phyloP scores from a whole-genome alignment of 345 rosid genomes.

The Lumnitzera littorea region DNA sequence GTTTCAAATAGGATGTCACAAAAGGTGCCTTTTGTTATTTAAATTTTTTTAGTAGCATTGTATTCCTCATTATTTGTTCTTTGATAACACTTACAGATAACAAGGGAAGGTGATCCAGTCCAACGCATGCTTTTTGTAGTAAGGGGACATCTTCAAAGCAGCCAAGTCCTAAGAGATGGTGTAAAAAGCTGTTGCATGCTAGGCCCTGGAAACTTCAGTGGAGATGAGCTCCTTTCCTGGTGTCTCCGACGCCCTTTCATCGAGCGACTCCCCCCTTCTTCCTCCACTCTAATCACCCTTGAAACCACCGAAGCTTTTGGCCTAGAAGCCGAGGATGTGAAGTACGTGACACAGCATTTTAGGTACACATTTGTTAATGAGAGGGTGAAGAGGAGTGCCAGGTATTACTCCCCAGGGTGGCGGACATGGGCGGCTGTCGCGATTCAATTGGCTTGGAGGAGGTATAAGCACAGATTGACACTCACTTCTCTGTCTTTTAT shows the following conservation, averaged over 20 bases:
- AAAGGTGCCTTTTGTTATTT: background rate
- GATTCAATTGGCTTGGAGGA: conserved; percentile 90
- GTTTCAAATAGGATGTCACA: too few relatives aligned
- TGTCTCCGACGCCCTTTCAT: conserved; percentile 84
- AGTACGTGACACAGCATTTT: conserved; percentile 92
- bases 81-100: conserved; percentile 36
- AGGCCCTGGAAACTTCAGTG: conserved; percentile 96
- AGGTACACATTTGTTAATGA: conserved; percentile 93
- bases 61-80: background rate
- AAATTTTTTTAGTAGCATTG: background rate
- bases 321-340: conserved; percentile 79
- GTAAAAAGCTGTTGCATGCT: conserved; percentile 92
- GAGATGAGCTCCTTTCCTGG: conserved; percentile 95
- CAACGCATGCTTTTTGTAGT: conserved; percentile 96
- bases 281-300: conserved; percentile 73
- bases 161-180: conserved; percentile 81
- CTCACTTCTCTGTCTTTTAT: conserved; percentile 83
- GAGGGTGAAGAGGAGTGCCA: conserved; percentile 83
- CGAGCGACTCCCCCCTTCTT: conserved; percentile 79
- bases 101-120: conserved; percentile 92
- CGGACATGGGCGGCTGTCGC: conserved; percentile 97
- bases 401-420: conserved; percentile 98
- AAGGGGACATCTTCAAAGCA: conserved; percentile 91
- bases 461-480: conserved; percentile 75
- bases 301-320: conserved; percentile 97